phyloP scores from a whole-genome alignment of 805 yeast species.

The Wickerhamiella galacta region DNA sequence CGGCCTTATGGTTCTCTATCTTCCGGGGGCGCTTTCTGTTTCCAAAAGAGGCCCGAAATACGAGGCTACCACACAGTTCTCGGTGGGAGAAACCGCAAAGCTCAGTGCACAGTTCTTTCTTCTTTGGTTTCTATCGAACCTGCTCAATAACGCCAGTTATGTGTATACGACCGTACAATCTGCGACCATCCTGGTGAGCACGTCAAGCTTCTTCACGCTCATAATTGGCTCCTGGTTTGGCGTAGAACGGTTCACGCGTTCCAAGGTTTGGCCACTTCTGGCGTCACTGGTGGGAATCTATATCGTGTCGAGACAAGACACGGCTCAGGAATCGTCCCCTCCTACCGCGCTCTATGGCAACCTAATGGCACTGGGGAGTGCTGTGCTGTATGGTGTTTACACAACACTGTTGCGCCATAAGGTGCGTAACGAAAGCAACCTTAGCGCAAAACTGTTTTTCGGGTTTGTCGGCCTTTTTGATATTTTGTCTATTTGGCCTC shows the following conservation, averaged over 20 bases:
- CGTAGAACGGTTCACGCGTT: slow-evolving; percentile 48
- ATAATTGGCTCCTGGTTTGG: slow-evolving; percentile 57
- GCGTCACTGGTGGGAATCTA: slow-evolving; percentile 65
- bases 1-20: slow-evolving; percentile 61
- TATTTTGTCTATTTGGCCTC: slow-evolving; percentile 64
- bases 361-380: slow-evolving; percentile 63
- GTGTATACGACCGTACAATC: slow-evolving; percentile 84
- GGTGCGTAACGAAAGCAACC: slow-evolving; percentile 54
- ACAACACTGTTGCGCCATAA: slow-evolving; percentile 65
- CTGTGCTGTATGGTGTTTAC: slow-evolving; percentile 80
- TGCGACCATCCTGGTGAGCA: slow-evolving; percentile 83
- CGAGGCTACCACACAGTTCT: slow-evolving; percentile 6
- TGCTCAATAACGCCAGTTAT: slow-evolving; percentile 74
- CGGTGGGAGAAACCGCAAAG: slow-evolving; percentile 42
- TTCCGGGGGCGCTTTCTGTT: slow-evolving; percentile 36
- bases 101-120: slow-evolving; percentile 69
- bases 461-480: slow-evolving; percentile 90
- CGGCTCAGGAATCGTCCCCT: slow-evolving; percentile 14
- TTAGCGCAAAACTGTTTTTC: slow-evolving; percentile 77
- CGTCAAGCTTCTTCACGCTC: slow-evolving; percentile 85
- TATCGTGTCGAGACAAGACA: slow-evolving; percentile 46
- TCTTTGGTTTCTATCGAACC: slow-evolving; percentile 81
- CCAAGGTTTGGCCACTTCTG: slow-evolving; percentile 53
- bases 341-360: slow-evolving; percentile 45
- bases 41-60: not conserved